Evolutionary conservation across 202 grass and related monocot genomes (phyloP).

Genomic region (Musa balbisiana): DNA sequence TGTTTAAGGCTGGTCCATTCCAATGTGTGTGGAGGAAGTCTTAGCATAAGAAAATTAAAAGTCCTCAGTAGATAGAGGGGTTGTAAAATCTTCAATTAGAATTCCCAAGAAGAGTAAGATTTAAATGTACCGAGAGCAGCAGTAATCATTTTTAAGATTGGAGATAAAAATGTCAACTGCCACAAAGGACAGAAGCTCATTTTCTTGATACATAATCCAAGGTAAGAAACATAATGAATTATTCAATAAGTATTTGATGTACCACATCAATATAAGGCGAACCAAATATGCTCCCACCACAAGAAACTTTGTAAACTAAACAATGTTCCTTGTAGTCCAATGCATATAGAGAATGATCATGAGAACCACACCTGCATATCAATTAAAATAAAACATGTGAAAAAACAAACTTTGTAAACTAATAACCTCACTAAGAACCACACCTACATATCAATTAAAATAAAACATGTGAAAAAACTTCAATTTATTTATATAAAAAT

Average conservation of each 20-base stretch:
- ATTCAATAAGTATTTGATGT: slow-evolving; percentile 12
- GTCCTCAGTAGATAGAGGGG: too few species aligned
- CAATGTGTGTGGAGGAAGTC: not conserved
- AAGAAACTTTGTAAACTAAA: slow-evolving; percentile 67
- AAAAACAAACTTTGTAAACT: not conserved
- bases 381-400: not conserved
- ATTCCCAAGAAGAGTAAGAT: not conserved
- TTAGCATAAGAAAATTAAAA: not conserved
- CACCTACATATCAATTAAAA: slow-evolving; percentile 42
- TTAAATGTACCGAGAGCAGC: not conserved
- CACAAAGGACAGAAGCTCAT: too few species aligned
- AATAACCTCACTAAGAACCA: slow-evolving; percentile 40
- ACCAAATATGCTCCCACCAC: slow-evolving; percentile 95
- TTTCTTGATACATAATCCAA: not conserved
- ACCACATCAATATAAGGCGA: slow-evolving; percentile 67
- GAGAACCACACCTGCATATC: slow-evolving; percentile 75
- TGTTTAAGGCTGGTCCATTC: not conserved
- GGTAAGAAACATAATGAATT: not conserved
- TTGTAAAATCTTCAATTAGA: too few species aligned
- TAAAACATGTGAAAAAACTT: not conserved
- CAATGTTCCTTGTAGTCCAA: slow-evolving; percentile 64
- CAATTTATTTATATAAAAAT: not conserved
- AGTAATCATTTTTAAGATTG: not conserved
- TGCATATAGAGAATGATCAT: slow-evolving; percentile 77
- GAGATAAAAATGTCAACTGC: not conserved